Percentiles rank a stretch among this genome's conserved stretches.
Evolutionary conservation across 257 asterid species (phyloP).

Genomic region (Nicotiana noctiflora): DNA sequence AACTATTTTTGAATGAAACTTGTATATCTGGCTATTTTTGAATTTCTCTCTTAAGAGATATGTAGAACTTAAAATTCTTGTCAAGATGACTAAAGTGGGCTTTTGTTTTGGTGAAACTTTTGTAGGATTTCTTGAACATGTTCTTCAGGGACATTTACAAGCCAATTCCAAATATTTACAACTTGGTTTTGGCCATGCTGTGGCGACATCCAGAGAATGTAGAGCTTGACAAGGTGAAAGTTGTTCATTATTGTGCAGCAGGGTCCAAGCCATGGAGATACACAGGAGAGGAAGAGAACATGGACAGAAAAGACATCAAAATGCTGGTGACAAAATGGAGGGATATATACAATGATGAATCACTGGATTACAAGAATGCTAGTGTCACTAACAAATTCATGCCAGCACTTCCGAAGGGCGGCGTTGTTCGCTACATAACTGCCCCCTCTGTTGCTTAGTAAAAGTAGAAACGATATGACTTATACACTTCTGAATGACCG

Average conservation of each 20-base stretch:
- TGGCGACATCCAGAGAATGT: constrained; percentile 16
- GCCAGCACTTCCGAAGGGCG: not conserved
- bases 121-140: constrained; percentile 13
- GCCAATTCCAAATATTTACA: constrained; percentile 13
- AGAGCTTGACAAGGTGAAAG: constrained; percentile 8
- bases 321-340: constrained; percentile 6
- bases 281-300: constrained; percentile 10
- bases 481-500: not conserved
- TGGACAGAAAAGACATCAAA: constrained; percentile 13
- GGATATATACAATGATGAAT: constrained; percentile 7
- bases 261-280: constrained; percentile 16
- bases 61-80: not conserved
- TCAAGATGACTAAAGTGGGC: not conserved
- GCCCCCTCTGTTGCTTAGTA: constrained; percentile 11
- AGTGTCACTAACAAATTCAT: not conserved
- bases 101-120: not conserved
- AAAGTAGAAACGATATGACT: not conserved
- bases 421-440: not conserved
- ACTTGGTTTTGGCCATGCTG: constrained; percentile 14
- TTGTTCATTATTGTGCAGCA: constrained; percentile 13
- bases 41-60: too few species aligned
- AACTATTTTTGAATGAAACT: too few species aligned
- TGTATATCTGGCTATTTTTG: too few species aligned
- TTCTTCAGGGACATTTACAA: constrained; percentile 7
- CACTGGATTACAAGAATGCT: not conserved